Percentiles rank a stretch among this genome's conserved stretches.
Conservation (phyloP, 2,329 filamentous ascomycete species). For the Penicillium sp. region DNA sequence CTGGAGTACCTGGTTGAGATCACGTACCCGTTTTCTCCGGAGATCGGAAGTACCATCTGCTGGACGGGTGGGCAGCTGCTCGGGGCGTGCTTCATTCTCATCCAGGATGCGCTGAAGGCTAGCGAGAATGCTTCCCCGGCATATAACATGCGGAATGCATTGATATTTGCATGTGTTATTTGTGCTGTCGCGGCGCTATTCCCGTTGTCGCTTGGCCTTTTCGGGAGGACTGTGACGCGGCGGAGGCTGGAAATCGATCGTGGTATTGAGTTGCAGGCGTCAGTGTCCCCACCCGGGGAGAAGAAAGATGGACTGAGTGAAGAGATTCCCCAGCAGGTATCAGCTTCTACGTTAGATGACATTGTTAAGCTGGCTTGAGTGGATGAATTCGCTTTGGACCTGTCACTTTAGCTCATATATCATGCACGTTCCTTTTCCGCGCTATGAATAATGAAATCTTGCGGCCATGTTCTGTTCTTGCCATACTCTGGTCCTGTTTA, state of each 20-base stretch:
- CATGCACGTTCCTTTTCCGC: background rate
- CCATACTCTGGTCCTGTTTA: background rate
- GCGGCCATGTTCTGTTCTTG: background rate
- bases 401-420: background rate
- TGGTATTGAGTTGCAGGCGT: conserved; percentile 23
- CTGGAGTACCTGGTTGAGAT: conserved; percentile 87
- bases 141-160: conserved; percentile 69
- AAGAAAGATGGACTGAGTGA: background rate
- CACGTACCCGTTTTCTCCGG: conserved; percentile 81
- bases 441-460: background rate
- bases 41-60: conserved; percentile 77
- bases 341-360: background rate
- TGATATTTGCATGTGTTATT: conserved; percentile 78
- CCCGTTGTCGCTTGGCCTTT: conserved; percentile 68
- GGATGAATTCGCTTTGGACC: background rate
- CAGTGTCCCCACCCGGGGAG: background rate
- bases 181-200: conserved; percentile 65
- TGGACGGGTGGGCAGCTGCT: conserved; percentile 87
- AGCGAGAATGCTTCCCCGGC: conserved; percentile 58
- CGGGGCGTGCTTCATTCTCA: conserved; percentile 80
- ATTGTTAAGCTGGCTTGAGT: background rate
- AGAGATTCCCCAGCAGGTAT: background rate
- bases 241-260: conserved; percentile 44
- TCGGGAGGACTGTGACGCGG: conserved; percentile 56
- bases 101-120: conserved; percentile 71